phyloP scores from a whole-genome alignment of 2,329 filamentous ascomycete species.

The Aspergillus glaucus region DNA sequence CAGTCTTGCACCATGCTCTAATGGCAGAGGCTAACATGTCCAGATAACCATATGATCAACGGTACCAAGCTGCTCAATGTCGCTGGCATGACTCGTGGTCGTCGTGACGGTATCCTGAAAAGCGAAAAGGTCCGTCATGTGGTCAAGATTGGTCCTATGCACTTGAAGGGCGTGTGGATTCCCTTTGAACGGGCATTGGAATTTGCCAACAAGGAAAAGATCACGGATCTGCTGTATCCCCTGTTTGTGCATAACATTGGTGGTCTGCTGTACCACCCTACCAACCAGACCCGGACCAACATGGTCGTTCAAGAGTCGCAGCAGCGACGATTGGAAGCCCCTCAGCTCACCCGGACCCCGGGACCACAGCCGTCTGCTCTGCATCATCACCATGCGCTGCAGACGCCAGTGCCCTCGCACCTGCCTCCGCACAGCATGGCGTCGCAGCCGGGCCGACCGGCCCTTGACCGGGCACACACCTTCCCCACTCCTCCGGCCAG shows the following conservation, averaged over 20 bases:
- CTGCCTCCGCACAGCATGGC: constrained; percentile 59
- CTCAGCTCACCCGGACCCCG: constrained; percentile 48
- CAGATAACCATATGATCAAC: constrained; percentile 99
- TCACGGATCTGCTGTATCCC: constrained; percentile 89
- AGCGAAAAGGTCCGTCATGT: constrained; percentile 96
- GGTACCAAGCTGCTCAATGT: constrained; percentile 96
- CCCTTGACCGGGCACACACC: constrained; percentile 77
- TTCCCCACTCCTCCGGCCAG: constrained; percentile 92
- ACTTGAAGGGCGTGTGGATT: constrained; percentile 97
- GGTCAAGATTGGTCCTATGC: constrained; percentile 98
- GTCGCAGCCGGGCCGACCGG: constrained; percentile 59
- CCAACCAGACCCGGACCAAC: constrained; percentile 72
- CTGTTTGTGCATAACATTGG: constrained; percentile 97
- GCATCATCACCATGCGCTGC: constrained; percentile 59
- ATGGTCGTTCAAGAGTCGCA: constrained; percentile 81
- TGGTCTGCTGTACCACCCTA: constrained; percentile 82
- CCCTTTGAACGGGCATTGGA: constrained; percentile 96
- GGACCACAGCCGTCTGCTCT: constrained; percentile 59
- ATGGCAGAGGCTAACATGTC: background rate
- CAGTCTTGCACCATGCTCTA: background rate
- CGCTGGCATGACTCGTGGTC: constrained; percentile 93
- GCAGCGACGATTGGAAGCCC: constrained; percentile 62
- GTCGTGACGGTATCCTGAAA: constrained; percentile 92
- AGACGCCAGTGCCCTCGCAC: constrained; percentile 52
- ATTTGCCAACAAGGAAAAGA: constrained; percentile 99